A percentile compares a stretch with the other conserved stretches of the same genome.
Conservation (phyloP, 2,329 filamentous ascomycete genomes). For the Botrytis fabae region DNA sequence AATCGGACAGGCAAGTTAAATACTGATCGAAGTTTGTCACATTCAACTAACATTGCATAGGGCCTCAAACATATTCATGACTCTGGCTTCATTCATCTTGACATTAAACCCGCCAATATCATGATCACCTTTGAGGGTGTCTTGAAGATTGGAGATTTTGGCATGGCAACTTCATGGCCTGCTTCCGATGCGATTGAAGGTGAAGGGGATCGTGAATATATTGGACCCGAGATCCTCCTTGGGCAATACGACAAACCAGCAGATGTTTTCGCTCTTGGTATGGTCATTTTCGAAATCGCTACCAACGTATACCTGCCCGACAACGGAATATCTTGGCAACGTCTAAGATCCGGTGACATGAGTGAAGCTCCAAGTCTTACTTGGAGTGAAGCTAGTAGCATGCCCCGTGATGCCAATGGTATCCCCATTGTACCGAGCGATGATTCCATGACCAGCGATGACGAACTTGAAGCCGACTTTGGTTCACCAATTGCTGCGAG, state of each 20-base stretch:
- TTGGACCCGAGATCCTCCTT: constrained; percentile 86
- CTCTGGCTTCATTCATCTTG: constrained; percentile 80
- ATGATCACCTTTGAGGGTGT: constrained; percentile 79
- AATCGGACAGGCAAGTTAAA: constrained; percentile 67
- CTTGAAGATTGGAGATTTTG: constrained; percentile 85
- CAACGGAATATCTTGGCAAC: constrained; percentile 88
- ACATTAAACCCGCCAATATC: constrained; percentile 83
- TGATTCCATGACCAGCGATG: constrained; percentile 43
- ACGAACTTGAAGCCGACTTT: constrained; percentile 43
- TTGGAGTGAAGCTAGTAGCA: constrained; percentile 69
- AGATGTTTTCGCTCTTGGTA: constrained; percentile 89
- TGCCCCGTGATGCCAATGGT: constrained; percentile 73
- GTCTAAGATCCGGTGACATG: constrained; percentile 84
- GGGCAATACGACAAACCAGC: constrained; percentile 87
- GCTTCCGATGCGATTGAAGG: constrained; percentile 76
- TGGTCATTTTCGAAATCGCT: constrained; percentile 93
- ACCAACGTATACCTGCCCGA: constrained; percentile 92
- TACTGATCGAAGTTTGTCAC: not conserved
- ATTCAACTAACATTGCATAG: constrained; percentile 48
- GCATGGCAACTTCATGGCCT: constrained; percentile 77
- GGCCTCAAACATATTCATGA: constrained; percentile 89
- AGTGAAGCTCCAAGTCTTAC: constrained; percentile 86
- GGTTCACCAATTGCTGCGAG: constrained; percentile 41
- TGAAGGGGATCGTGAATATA: constrained; percentile 95
- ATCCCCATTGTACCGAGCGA: constrained; percentile 54